These are phyloP conservation scores for Phytophthora tubulina DNA, from an alignment of 352 stramenopile genomes.

Conservation along the genomic window DNA sequence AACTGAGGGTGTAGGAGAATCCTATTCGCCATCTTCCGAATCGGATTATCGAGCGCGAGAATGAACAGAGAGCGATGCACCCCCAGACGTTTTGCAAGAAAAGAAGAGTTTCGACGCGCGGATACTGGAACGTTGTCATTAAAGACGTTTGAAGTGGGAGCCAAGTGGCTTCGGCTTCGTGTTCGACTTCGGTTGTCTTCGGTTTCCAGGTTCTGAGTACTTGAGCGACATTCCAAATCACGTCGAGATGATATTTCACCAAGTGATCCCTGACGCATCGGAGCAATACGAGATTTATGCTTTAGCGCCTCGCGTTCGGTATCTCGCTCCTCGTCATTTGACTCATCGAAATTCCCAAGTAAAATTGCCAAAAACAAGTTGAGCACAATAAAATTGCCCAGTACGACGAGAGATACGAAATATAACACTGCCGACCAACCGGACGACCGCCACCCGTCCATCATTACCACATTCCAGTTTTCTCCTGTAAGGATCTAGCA, in stretches of 20 bases:
- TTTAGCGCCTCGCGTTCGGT: conserved; percentile 52
- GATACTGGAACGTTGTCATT: conserved; percentile 31
- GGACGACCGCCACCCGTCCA: conserved; percentile 83
- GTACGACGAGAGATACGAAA: conserved; percentile 84
- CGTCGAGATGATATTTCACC: conserved; percentile 19
- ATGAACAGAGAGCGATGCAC: conserved; percentile 54
- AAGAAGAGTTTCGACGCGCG: conserved; percentile 16
- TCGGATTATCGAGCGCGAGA: conserved; percentile 54
- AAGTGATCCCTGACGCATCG: conserved; percentile 22
- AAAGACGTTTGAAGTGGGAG: conserved; percentile 42
- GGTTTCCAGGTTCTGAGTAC: conserved; percentile 8
- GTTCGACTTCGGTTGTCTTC: conserved; percentile 24
- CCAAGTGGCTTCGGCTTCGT: conserved; percentile 20
- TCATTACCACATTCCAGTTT: conserved; percentile 94
- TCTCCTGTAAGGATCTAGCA: conserved; percentile 90
- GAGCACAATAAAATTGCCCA: conserved; percentile 92
- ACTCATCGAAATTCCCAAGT: conserved; percentile 88
- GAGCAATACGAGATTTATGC: conserved; percentile 39
- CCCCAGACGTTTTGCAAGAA: conserved; percentile 24
- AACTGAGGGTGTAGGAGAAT: conserved; percentile 76
- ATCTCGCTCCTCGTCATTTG: conserved; percentile 62
- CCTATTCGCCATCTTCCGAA: conserved; percentile 56
- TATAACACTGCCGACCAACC: conserved; percentile 75
- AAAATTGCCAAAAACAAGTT: conserved; percentile 95
- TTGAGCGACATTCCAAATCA: conserved; percentile 25